These are phyloP conservation scores for Botrytis aclada DNA, from an alignment of 2,329 filamentous ascomycete species.

Conservation along the genomic window DNA sequence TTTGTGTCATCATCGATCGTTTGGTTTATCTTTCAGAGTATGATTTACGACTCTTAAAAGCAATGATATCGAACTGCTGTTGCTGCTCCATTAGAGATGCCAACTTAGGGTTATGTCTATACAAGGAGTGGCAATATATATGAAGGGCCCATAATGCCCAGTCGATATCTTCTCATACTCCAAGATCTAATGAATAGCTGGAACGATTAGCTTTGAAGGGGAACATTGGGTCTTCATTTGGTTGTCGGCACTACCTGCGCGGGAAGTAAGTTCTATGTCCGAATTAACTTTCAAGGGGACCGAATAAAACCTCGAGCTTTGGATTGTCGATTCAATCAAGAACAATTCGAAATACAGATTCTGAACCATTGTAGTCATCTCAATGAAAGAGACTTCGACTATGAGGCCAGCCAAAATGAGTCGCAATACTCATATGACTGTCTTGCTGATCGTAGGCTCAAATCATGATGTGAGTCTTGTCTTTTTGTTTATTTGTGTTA, in stretches of 20 bases:
- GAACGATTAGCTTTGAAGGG: too few relatives aligned
- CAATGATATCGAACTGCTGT: neutral
- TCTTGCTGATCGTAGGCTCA: neutral
- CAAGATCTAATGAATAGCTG: neutral
- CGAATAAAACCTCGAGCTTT: neutral
- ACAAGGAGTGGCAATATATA: neutral
- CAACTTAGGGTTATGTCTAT: neutral
- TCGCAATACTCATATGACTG: neutral
- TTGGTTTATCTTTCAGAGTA: neutral
- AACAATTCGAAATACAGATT: neutral
- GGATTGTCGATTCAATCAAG: neutral
- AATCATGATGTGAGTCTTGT: neutral
- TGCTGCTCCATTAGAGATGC: neutral
- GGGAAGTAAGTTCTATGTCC: neutral
- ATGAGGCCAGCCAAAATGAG: neutral
- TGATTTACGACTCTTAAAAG: neutral
- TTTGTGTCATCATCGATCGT: neutral
- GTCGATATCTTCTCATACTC: neutral
- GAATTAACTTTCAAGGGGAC: neutral
- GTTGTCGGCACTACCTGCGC: neutral
- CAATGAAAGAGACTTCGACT: neutral
- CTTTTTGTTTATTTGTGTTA: neutral
- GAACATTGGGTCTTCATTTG: neutral
- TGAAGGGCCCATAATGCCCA: neutral
- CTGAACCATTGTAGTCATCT: neutral